Conservation (phyloP, 345 rosid genomes). For the Syzygium grande region DNA sequence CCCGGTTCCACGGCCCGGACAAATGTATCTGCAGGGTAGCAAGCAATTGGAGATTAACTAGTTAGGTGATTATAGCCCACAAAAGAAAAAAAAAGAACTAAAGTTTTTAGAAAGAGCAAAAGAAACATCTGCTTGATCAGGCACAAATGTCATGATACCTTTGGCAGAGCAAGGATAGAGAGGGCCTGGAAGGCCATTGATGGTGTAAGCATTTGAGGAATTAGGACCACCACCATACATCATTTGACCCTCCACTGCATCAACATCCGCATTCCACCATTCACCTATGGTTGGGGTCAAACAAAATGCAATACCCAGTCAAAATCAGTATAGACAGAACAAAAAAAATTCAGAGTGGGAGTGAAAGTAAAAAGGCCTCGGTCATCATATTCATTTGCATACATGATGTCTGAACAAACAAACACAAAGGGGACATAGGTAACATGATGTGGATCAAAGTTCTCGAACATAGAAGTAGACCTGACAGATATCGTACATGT, state of each 20-base stretch:
- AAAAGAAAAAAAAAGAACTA: not conserved
- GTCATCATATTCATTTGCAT: not conserved
- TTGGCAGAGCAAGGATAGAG: constrained; percentile 50
- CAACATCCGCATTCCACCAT: constrained; percentile 60
- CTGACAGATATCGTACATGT: not conserved
- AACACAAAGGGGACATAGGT: not conserved
- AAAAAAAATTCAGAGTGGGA: not conserved
- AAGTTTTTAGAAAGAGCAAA: not conserved
- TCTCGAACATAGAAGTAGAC: not conserved
- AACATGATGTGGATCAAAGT: not conserved
- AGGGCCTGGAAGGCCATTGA: constrained; percentile 68
- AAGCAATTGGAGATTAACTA: not conserved
- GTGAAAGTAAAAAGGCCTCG: not conserved
- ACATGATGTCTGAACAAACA: not conserved
- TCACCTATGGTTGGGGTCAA: constrained; percentile 28
- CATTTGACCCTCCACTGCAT: constrained; percentile 39
- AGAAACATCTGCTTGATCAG: not conserved
- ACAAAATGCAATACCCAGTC: not conserved
- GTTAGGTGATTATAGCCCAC: not conserved
- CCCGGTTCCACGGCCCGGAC: constrained; percentile 35
- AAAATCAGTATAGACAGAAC: not conserved
- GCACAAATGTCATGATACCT: constrained; percentile 14
- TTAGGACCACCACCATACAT: constrained; percentile 34
- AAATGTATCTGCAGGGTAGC: constrained; percentile 32
- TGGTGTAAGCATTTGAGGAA: constrained; percentile 49